phyloP scores from a whole-genome alignment of 345 rosid species.

The Salix koriyanagi region DNA sequence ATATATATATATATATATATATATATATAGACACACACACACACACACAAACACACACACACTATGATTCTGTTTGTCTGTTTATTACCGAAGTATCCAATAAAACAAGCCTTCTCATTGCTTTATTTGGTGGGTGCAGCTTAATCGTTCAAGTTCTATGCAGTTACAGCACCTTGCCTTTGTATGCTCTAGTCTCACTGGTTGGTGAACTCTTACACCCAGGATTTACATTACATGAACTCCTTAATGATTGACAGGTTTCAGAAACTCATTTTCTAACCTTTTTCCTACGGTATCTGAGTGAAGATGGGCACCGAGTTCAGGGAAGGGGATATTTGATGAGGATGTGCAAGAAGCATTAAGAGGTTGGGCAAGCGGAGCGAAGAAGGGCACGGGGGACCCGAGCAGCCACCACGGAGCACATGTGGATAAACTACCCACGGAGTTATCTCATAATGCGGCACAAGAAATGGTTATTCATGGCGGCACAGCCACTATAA shows the following conservation, averaged over 20 bases:
- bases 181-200: conserved; percentile 71
- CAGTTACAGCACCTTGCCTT: conserved; percentile 80
- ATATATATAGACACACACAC: background rate
- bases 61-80: background rate
- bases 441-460: conserved; percentile 6
- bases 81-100: background rate
- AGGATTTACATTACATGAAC: background rate
- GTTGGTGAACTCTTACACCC: conserved; percentile 21
- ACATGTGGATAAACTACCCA: conserved; percentile 2
- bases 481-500: conserved; percentile 1
- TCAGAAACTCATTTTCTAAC: background rate
- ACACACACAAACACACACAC: background rate
- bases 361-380: conserved; percentile 23
- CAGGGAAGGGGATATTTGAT: conserved; percentile 48
- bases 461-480: conserved; percentile 23
- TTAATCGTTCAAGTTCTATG: conserved; percentile 80
- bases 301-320: conserved; percentile 67
- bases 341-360: conserved; percentile 20
- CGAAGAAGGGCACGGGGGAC: background rate
- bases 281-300: background rate
- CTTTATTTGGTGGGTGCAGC: conserved; percentile 33
- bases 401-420: background rate
- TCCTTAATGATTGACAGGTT: background rate
- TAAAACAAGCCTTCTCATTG: background rate
- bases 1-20: too few relatives aligned